Evolutionary conservation across 768 basidiomycete species (phyloP).

Genomic region (Lentinula sp.): DNA sequence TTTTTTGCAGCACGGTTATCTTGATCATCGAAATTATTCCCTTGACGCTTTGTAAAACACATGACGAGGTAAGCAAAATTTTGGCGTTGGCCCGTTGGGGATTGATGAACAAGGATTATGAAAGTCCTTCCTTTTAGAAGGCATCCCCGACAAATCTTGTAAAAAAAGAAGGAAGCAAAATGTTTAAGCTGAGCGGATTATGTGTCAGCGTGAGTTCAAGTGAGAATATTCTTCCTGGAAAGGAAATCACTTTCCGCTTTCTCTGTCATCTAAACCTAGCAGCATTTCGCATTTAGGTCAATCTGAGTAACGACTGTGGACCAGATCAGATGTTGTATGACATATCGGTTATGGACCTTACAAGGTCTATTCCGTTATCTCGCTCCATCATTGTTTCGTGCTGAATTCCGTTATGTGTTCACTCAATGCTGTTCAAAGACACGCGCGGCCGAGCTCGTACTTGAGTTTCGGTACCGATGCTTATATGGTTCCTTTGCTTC

Average conservation of each 20-base stretch:
- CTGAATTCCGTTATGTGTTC: no score
- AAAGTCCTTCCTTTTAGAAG: neutral
- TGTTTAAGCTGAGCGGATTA: neutral
- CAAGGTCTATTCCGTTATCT: no score
- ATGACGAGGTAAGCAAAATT: slow-evolving; percentile 12
- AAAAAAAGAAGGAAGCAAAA: neutral
- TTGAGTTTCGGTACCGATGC: no score
- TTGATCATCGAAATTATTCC: slow-evolving; percentile 24
- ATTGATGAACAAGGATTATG: neutral
- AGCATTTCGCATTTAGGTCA: neutral
- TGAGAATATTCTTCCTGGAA: neutral
- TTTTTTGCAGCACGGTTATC: neutral
- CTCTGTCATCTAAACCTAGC: neutral
- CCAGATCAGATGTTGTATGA: neutral
- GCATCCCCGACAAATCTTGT: neutral
- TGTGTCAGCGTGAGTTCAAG: neutral
- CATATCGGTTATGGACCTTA: no score
- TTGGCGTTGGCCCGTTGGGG: neutral
- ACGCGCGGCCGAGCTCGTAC: no score
- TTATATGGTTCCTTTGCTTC: no score
- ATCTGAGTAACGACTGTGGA: neutral
- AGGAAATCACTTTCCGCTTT: neutral
- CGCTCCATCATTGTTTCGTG: no score
- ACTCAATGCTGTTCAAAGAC: no score
- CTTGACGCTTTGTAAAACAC: slow-evolving; percentile 34